Conservation (phyloP, 1,284 basidiomycete species). For the Cryptococcus floricola region DNA sequence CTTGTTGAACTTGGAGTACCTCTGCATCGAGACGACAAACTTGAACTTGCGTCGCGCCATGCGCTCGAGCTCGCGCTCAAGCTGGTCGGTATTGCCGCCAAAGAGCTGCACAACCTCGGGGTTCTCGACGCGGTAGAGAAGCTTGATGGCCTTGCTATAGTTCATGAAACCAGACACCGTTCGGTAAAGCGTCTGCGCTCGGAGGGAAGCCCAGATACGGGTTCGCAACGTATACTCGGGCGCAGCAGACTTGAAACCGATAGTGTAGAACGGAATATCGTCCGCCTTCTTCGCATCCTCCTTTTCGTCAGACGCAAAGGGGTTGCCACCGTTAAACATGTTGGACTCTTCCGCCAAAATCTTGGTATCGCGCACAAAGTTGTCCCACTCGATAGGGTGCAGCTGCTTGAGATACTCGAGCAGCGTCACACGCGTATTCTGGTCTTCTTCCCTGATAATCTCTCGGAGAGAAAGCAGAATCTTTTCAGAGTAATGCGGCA, state of each 20-base stretch:
- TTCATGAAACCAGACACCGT: slow-evolving; percentile 99
- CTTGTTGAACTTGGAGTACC: slow-evolving; percentile 99
- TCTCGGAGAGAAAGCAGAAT: slow-evolving; percentile 88
- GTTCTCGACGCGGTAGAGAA: slow-evolving; percentile 99
- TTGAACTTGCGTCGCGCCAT: slow-evolving; percentile 99
- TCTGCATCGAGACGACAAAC: slow-evolving; percentile 98
- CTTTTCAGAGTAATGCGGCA: slow-evolving; percentile 95
- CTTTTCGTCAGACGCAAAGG: slow-evolving; percentile 79
- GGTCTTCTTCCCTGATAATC: slow-evolving; percentile 94
- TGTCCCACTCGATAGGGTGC: slow-evolving; percentile 98
- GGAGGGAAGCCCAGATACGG: slow-evolving; percentile 97
- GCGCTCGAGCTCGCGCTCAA: slow-evolving; percentile 93
- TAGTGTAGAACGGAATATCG: slow-evolving; percentile 97
- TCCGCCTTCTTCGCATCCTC: slow-evolving; percentile 72
- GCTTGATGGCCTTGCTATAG: slow-evolving; percentile 98
- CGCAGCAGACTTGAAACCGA: slow-evolving; percentile 98
- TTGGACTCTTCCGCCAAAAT: slow-evolving; percentile 95
- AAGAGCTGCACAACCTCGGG: slow-evolving; percentile 96
- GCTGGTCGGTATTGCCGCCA: slow-evolving; percentile 94
- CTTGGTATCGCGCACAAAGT: slow-evolving; percentile 99
- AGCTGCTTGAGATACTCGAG: slow-evolving; percentile 97
- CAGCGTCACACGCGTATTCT: slow-evolving; percentile 88
- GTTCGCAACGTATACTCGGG: slow-evolving; percentile 98
- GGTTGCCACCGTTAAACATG: slow-evolving; percentile 73
- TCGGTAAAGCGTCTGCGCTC: slow-evolving; percentile 96